Evolutionary conservation across 2,329 filamentous ascomycete genomes (phyloP), one percentile per base, ranked within the genome.

Genomic region (Botrytis pseudocinerea): DNA sequence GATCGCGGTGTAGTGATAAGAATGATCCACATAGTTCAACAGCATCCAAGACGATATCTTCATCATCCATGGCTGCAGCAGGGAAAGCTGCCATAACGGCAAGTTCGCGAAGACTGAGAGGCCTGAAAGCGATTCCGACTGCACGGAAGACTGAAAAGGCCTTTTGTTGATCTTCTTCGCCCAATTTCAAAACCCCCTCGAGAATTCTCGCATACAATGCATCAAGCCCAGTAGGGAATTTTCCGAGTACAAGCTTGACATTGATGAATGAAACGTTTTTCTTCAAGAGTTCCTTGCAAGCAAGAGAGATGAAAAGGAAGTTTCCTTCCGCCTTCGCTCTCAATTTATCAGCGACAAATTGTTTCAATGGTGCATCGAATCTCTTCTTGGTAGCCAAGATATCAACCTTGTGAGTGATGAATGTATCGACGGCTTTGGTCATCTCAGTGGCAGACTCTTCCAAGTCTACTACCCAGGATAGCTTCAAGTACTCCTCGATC

Each of bases 61-160:
- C 64, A 44, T 73, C 66, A 25, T 70, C 65, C 12, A 73, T 70
- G 38, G 64, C 65, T 38, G 54, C 71, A 57, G 42, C 32, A 0
- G 64, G 64, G 57, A 73, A 73, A 32, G 40, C 71, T 25, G 71
- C 71, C 71, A 73, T 70, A 1, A 73, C 71, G n/a, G 71, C 71
- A 62, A 73, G 46, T 44, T 73, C 71, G 32, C 65, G 46, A 44
- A 73, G 44, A 35, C 57, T 62, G n/a, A 73, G 71, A 70, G 71
- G 71, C 16, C 71, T 70, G 65, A 73, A 69, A 28, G 71, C 71
- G 1, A 73, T 73, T 16, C 70, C 70, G 2, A 72, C 70, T 10
- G 70, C 70, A 60, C 70, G 70, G 59, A 72, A 64, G 28, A 72
- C 70, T 22, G 71, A 59, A 35, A 70, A 73, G 16, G 71, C 64